Conservation (phyloP, 805 yeast species). For the Candida sanyiensis region DNA sequence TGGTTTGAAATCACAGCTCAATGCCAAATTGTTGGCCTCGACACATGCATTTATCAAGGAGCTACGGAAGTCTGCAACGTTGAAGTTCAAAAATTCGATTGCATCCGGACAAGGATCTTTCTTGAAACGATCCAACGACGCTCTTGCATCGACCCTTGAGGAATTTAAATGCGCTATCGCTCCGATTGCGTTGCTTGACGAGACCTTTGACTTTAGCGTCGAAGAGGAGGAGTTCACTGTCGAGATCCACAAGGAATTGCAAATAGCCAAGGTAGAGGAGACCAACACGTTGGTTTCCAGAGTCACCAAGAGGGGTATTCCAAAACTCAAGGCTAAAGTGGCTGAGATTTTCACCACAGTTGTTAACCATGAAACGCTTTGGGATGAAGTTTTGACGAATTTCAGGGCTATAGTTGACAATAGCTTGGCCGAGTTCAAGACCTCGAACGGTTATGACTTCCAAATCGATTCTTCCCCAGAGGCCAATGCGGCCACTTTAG, state of each 20-base stretch:
- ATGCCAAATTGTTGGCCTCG: slow-evolving; percentile 38
- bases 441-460: slow-evolving; percentile 45
- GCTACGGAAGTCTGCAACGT: slow-evolving; percentile 31
- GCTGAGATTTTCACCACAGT: slow-evolving; percentile 46
- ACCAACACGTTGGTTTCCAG: slow-evolving; percentile 33
- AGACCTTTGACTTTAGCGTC: slow-evolving; percentile 26
- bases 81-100: slow-evolving; percentile 23
- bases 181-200: slow-evolving; percentile 18
- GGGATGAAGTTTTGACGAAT: slow-evolving; percentile 51
- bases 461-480: slow-evolving; percentile 51
- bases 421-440: slow-evolving; percentile 28
- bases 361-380: slow-evolving; percentile 34
- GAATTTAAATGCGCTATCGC: slow-evolving; percentile 14
- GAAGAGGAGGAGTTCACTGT: slow-evolving; percentile 30
- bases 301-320: slow-evolving; percentile 40
- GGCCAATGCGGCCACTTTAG: slow-evolving; percentile 36
- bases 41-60: slow-evolving; percentile 37
- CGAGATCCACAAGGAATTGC: slow-evolving; percentile 25
- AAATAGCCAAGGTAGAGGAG: slow-evolving; percentile 21
- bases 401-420: slow-evolving; percentile 35
- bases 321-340: slow-evolving; percentile 45
- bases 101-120: slow-evolving; percentile 27
- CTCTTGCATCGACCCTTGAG: slow-evolving; percentile 24
- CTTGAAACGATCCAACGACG: slow-evolving; percentile 28
- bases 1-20: slow-evolving; percentile 44